Evolutionary conservation across 345 rosid species (phyloP).

Genomic region (Ceriops decandra): DNA sequence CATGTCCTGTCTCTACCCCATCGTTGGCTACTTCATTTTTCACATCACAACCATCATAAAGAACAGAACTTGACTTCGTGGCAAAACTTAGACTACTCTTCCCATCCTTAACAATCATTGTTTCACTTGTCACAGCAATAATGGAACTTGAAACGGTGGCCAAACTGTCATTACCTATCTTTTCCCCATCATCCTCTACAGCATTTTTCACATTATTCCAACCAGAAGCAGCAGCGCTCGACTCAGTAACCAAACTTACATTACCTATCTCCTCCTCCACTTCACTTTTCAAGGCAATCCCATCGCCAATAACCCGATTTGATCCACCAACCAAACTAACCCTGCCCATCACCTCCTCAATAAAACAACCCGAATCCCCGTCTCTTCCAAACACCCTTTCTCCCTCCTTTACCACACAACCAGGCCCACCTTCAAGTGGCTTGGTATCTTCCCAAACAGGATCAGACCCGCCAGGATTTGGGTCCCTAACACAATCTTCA

Average conservation of each 20-base stretch:
- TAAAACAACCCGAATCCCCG: conserved; percentile 33
- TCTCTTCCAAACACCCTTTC: conserved; percentile 33
- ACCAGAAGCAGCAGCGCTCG: neutral
- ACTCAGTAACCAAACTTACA: neutral
- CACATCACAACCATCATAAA: neutral
- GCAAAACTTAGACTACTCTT: neutral
- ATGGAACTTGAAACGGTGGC: conserved; percentile 8
- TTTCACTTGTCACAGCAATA: conserved; percentile 21
- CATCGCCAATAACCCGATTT: neutral
- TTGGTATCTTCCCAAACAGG: conserved; percentile 17
- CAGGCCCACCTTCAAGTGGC: conserved; percentile 20
- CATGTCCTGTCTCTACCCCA: neutral
- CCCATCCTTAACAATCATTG: neutral
- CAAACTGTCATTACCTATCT: conserved; percentile 23
- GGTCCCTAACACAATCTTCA: conserved; percentile 12
- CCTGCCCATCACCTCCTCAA: conserved; percentile 46
- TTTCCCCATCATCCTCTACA: neutral
- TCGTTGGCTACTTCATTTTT: neutral
- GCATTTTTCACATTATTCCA: neutral
- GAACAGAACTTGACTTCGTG: neutral
- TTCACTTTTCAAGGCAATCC: neutral
- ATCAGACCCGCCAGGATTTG: conserved; percentile 12
- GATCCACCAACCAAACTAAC: conserved; percentile 31
- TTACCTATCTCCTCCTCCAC: neutral
- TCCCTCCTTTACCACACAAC: conserved; percentile 21